These are phyloP conservation scores for Sisymbrium altissimum DNA, from an alignment of 345 rosid genomes.

Conservation along the genomic window DNA sequence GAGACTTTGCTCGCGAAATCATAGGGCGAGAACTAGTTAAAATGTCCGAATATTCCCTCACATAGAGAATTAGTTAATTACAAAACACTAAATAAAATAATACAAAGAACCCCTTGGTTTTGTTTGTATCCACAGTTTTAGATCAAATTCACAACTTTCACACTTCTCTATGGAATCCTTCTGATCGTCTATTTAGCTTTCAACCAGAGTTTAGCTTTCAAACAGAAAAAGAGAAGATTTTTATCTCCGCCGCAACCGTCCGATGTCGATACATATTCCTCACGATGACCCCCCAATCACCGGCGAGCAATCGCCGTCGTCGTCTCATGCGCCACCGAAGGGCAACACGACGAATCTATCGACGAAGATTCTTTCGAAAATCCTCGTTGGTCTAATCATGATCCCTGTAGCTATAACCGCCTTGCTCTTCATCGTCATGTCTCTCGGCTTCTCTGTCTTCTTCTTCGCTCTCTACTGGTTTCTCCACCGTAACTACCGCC, in stretches of 20 bases:
- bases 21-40: neutral
- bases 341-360: constrained; percentile 33
- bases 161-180: neutral
- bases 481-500: constrained; percentile 42
- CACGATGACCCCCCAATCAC: neutral
- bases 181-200: neutral
- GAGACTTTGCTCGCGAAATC: neutral
- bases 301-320: constrained; percentile 23
- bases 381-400: constrained; percentile 72
- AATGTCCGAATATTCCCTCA: constrained; percentile 28
- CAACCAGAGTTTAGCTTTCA: neutral
- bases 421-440: constrained; percentile 54
- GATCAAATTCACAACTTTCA: neutral
- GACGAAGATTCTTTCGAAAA: constrained; percentile 45
- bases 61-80: neutral
- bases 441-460: constrained; percentile 54
- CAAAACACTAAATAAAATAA: neutral
- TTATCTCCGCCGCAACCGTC: constrained; percentile 6
- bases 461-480: constrained; percentile 54
- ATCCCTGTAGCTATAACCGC: constrained; percentile 45
- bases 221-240: neutral
- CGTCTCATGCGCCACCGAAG: constrained; percentile 40
- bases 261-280: constrained; percentile 25
- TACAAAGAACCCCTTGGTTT: neutral
- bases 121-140: neutral